These are phyloP conservation scores for Gracilaria domingensis DNA, from an alignment of 23 red algal species.

Conservation along the genomic window DNA sequence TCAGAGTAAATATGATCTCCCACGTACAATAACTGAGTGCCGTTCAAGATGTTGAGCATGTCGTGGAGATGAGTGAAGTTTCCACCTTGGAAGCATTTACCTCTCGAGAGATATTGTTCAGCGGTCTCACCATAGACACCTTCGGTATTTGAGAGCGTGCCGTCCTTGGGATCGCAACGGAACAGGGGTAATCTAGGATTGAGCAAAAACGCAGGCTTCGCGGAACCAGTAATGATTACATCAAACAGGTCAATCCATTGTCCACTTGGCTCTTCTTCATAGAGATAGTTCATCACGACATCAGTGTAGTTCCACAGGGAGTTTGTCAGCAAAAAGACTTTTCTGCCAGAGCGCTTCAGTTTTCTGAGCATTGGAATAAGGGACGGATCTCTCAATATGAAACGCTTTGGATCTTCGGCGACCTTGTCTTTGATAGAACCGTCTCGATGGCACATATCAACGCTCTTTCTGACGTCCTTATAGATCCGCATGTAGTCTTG, in stretches of 20 bases:
- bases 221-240: conserved; percentile 93
- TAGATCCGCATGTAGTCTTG: conserved; percentile 86
- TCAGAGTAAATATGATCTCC: conserved; percentile 99
- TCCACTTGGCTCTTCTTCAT: conserved; percentile 46
- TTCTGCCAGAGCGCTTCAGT: conserved; percentile 84
- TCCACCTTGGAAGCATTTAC: conserved; percentile 96
- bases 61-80: conserved; percentile 95
- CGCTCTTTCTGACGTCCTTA: conserved; percentile 84
- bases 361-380: conserved; percentile 80
- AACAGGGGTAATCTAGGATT: conserved; percentile 85
- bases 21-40: conserved; percentile 93
- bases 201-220: conserved; percentile 93
- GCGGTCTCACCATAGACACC: conserved; percentile 66
- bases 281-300: conserved; percentile 94
- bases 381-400: conserved; percentile 81
- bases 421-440: conserved; percentile 93
- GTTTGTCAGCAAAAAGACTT: conserved; percentile 97
- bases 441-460: conserved; percentile 99
- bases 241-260: conserved; percentile 96
- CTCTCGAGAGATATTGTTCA: conserved; percentile 76
- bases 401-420: conserved; percentile 71
- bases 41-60: conserved; percentile 77
- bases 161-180: conserved; percentile 78
- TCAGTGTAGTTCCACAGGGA: conserved; percentile 97
- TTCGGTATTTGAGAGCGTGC: conserved; percentile 88